phyloP scores from a whole-genome alignment of 106 monocot genomes.

The Gastrodia elata region DNA sequence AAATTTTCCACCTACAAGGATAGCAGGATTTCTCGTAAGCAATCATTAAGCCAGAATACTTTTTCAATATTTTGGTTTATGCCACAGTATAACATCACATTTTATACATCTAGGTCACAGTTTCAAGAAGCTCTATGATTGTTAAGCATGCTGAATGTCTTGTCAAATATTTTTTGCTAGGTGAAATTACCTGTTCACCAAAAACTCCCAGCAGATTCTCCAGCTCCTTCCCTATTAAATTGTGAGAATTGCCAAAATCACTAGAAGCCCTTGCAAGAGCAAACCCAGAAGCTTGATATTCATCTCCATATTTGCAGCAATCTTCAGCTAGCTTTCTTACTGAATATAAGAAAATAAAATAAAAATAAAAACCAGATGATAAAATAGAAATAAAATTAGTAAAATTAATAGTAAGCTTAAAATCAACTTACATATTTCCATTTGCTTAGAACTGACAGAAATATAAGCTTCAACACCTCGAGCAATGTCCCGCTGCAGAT shows the following conservation, averaged over 20 bases:
- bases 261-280: conserved; percentile 65
- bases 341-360: conserved; percentile 14
- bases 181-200: conserved; percentile 50
- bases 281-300: conserved; percentile 42
- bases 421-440: conserved; percentile 61
- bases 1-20: no score
- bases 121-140: neutral
- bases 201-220: conserved; percentile 57
- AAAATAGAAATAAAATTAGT: neutral
- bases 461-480: conserved; percentile 56
- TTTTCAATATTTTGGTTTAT: neutral
- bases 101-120: neutral
- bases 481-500: conserved; percentile 65
- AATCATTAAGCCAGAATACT: neutral
- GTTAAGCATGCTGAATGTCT: neutral
- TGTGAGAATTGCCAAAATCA: conserved; percentile 68
- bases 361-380: neutral
- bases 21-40: no score
- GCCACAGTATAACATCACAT: neutral
- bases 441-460: conserved; percentile 62
- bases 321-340: conserved; percentile 75
- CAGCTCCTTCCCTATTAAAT: conserved; percentile 66
- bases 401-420: neutral
- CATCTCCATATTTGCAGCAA: conserved; percentile 77
- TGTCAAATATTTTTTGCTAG: neutral